These are phyloP conservation scores for Meira miltonrushii DNA, from an alignment of 1,284 basidiomycete species.

Conservation along the genomic window DNA sequence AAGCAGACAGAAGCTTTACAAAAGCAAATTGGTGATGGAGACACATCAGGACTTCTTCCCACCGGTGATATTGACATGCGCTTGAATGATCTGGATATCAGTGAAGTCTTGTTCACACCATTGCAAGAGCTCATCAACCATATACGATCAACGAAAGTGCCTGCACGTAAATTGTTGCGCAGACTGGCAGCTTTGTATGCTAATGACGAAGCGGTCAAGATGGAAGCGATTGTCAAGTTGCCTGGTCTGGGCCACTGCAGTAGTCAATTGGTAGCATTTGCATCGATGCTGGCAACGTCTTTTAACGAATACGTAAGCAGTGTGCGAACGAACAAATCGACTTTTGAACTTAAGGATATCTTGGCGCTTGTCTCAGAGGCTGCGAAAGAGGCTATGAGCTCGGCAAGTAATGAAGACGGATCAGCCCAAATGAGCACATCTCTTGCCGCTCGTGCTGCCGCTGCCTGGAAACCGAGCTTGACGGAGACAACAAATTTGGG, in stretches of 20 bases:
- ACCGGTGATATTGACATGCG: conserved; percentile 34
- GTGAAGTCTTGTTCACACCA: conserved; percentile 34
- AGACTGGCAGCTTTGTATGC: conserved; percentile 35
- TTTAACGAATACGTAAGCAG: conserved; percentile 27
- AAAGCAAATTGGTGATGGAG: neutral
- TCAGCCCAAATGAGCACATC: too few relatives aligned
- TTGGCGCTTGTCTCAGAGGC: conserved; percentile 26
- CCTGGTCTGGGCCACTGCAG: conserved; percentile 37
- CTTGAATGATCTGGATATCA: conserved; percentile 24
- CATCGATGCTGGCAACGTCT: conserved; percentile 24
- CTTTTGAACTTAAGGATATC: conserved; percentile 24
- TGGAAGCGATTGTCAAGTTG: conserved; percentile 37
- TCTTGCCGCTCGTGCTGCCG: neutral
- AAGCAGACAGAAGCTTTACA: neutral
- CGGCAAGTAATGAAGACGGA: conserved; percentile 12
- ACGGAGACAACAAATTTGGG: conserved; percentile 26
- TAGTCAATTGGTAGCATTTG: conserved; percentile 38
- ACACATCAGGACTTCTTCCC: neutral
- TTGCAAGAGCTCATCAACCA: conserved; percentile 36
- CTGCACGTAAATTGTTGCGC: conserved; percentile 43
- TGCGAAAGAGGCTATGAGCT: conserved; percentile 27
- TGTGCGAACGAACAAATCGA: conserved; percentile 25
- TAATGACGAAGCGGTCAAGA: conserved; percentile 40
- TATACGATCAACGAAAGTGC: conserved; percentile 38
- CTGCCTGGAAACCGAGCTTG: conserved; percentile 17